Percentiles rank a stretch among this genome's conserved stretches.
Conservation (phyloP, 2,329 filamentous ascomycete species). For the Neopestalotiopsis rosae region DNA sequence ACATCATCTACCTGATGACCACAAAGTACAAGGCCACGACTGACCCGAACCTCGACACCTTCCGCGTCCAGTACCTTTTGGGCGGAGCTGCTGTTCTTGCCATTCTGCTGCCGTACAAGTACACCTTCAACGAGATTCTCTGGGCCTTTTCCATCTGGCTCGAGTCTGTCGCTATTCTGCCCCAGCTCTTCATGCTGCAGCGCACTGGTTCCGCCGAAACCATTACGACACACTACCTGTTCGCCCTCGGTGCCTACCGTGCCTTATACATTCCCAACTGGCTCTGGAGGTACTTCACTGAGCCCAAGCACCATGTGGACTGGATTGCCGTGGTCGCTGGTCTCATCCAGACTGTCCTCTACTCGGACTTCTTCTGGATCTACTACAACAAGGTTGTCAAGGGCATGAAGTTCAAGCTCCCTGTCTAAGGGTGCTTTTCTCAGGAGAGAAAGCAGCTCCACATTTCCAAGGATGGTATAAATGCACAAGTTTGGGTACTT, state of each 20-base stretch:
- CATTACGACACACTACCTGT: constrained; percentile 98
- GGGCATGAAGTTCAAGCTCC: constrained; percentile 86
- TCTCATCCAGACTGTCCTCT: constrained; percentile 90
- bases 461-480: neutral
- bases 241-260: constrained; percentile 88
- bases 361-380: constrained; percentile 99
- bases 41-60: constrained; percentile 95
- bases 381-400: constrained; percentile 97
- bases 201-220: constrained; percentile 97
- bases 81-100: constrained; percentile 80
- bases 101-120: constrained; percentile 84
- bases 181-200: constrained; percentile 98
- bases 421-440: constrained; percentile 60
- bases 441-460: neutral
- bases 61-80: constrained; percentile 94
- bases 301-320: constrained; percentile 75
- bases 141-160: constrained; percentile 99
- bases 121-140: constrained; percentile 82
- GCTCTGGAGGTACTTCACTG: constrained; percentile 87
- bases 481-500: neutral
- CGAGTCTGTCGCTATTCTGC: constrained; percentile 93
- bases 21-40: constrained; percentile 97
- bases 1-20: constrained; percentile 98
- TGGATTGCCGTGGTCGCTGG: constrained; percentile 89
- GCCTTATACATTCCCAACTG: constrained; percentile 98